Percentiles rank a stretch among this genome's conserved stretches.
These are phyloP conservation scores for Spathaspora passalidarum DNA, from an alignment of 805 yeast species.

Conservation along the genomic window DNA sequence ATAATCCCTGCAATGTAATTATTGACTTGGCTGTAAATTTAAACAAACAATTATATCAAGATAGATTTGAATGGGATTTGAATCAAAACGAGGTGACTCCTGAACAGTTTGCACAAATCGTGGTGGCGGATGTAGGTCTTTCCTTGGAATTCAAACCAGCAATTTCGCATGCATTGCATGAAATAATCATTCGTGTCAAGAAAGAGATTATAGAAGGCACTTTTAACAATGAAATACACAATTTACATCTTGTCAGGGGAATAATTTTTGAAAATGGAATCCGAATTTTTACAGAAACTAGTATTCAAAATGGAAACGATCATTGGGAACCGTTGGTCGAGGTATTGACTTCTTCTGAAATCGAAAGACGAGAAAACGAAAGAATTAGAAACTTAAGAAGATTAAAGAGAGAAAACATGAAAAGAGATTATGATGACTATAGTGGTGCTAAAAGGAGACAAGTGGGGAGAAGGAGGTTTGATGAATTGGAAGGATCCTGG, in stretches of 20 bases:
- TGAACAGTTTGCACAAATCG: constrained; percentile 75
- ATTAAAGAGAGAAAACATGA: constrained; percentile 85
- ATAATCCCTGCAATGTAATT: constrained; percentile 65
- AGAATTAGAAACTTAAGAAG: constrained; percentile 89
- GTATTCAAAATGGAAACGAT: constrained; percentile 75
- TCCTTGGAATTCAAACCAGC: constrained; percentile 86
- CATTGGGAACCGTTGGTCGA: constrained; percentile 89
- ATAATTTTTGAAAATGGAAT: constrained; percentile 42
- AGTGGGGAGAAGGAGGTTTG: constrained; percentile 46
- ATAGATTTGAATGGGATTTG: constrained; percentile 93
- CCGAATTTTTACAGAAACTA: constrained; percentile 50
- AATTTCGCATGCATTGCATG: constrained; percentile 83
- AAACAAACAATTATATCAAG: constrained; percentile 82
- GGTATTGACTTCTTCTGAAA: constrained; percentile 83
- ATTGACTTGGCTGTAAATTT: constrained; percentile 79
- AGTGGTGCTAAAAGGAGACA: constrained; percentile 33
- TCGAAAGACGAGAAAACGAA: constrained; percentile 92
- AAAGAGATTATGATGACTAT: constrained; percentile 45
- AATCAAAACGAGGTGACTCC: constrained; percentile 57
- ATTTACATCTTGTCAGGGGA: constrained; percentile 41
- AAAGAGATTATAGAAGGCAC: constrained; percentile 72
- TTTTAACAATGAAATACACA: constrained; percentile 40
- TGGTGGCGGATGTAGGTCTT: constrained; percentile 82
- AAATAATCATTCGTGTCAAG: constrained; percentile 69
- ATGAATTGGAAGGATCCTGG: constrained; percentile 42